These are phyloP conservation scores for maize (Zea mays) DNA, from an alignment of 176 grass and related monocot genomes.

Conservation along the genomic window DNA sequence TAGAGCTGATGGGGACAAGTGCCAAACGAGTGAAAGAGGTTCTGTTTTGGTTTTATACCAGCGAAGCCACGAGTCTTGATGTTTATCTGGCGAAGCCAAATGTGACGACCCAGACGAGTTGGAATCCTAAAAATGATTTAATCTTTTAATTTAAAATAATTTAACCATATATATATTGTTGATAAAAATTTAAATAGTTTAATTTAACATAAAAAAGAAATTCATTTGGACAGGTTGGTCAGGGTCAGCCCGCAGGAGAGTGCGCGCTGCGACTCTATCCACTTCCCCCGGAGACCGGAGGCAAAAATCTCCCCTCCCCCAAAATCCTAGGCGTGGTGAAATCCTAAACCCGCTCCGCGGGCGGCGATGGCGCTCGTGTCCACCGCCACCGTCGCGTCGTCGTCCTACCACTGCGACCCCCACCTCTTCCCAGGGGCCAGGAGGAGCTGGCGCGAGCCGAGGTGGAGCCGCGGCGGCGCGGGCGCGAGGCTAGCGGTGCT, in stretches of 20 bases:
- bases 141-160: no score
- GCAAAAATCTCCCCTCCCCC: conserved; percentile 41
- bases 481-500: conserved; percentile 27
- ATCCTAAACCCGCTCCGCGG: conserved; percentile 38
- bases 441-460: conserved; percentile 33
- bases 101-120: no score
- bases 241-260: background rate
- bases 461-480: conserved; percentile 33
- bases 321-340: conserved; percentile 39
- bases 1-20: no score
- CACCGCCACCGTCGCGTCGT: conserved; percentile 50
- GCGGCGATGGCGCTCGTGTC: conserved; percentile 46
- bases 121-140: no score
- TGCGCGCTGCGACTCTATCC: conserved; percentile 33
- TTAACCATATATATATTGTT: no score
- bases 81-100: no score
- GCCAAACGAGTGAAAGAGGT: no score
- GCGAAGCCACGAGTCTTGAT: no score
- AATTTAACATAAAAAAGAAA: no score
- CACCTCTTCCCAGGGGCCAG: conserved; percentile 6
- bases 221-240: background rate
- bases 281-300: conserved; percentile 12
- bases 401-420: conserved; percentile 45
- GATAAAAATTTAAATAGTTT: no score
- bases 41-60: no score